phyloP scores from a whole-genome alignment of 1,284 basidiomycete genomes.

The Ganoderma sinense region DNA sequence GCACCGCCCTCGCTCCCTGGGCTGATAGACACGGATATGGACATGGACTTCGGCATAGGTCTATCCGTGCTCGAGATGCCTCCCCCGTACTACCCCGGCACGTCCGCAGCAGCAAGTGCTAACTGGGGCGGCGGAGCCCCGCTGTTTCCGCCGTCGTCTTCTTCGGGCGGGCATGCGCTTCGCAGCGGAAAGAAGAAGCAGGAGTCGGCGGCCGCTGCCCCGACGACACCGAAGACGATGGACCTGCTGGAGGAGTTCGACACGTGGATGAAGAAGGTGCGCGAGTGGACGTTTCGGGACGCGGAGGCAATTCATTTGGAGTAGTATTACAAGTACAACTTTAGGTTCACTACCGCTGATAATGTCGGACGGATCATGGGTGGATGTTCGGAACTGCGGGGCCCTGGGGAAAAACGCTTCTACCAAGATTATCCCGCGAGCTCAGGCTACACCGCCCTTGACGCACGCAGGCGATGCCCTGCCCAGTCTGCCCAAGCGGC shows the following conservation, averaged over 20 bases:
- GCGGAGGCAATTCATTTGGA: background rate
- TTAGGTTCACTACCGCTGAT: background rate
- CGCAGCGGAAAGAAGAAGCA: background rate
- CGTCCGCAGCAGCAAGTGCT: background rate
- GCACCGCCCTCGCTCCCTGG: background rate
- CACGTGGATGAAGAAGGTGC: constrained; percentile 28
- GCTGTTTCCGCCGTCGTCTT: background rate
- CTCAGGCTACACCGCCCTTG: background rate
- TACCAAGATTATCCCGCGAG: background rate
- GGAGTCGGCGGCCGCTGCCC: background rate
- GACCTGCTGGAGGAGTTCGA: constrained; percentile 33
- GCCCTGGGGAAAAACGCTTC: background rate
- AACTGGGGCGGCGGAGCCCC: background rate
- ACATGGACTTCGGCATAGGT: constrained; percentile 8
- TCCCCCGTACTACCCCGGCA: background rate
- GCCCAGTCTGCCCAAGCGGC: background rate
- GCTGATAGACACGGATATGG: constrained; percentile 9
- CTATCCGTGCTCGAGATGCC: background rate
- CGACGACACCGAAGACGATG: background rate
- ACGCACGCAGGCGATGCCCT: background rate
- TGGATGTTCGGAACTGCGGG: background rate
- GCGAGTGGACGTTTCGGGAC: constrained; percentile 22
- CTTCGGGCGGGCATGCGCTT: background rate
- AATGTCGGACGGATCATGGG: background rate
- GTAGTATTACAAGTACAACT: constrained; percentile 6